Percentiles rank a stretch among this genome's conserved stretches.
Conservation (phyloP, 371 early-diverging fungal species). For the Capillidium heterosporum region DNA sequence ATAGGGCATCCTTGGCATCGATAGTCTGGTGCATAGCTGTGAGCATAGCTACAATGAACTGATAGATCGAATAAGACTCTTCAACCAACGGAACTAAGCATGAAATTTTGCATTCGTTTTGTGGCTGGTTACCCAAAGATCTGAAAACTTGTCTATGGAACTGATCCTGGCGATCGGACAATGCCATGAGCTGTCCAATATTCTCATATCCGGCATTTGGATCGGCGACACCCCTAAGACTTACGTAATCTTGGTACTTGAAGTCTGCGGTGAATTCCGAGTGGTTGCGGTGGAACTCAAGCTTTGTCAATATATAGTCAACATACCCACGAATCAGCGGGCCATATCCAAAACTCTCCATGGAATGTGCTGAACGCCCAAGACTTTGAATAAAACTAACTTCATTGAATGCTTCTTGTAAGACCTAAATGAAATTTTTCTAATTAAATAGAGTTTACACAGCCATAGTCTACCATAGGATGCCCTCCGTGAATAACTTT, state of each 20-base stretch:
- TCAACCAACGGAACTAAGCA: slow-evolving; percentile 92
- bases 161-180: slow-evolving; percentile 77
- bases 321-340: slow-evolving; percentile 79
- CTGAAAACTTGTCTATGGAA: slow-evolving; percentile 78
- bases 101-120: slow-evolving; percentile 88
- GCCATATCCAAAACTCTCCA: slow-evolving; percentile 54
- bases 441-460: background rate
- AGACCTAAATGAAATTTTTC: slow-evolving; percentile 19
- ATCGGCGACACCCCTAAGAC: slow-evolving; percentile 81
- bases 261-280: slow-evolving; percentile 89
- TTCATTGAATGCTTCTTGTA: slow-evolving; percentile 57
- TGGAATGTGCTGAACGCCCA: slow-evolving; percentile 41
- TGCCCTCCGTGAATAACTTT: slow-evolving; percentile 91
- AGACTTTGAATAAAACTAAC: slow-evolving; percentile 17
- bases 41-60: slow-evolving; percentile 86
- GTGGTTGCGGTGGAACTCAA: slow-evolving; percentile 78
- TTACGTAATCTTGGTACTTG: slow-evolving; percentile 92
- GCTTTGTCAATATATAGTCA: slow-evolving; percentile 70
- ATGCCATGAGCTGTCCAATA: slow-evolving; percentile 75
- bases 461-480: slow-evolving; percentile 28
- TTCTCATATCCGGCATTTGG: slow-evolving; percentile 96
- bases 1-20: slow-evolving; percentile 68
- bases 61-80: slow-evolving; percentile 89
- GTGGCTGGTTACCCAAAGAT: slow-evolving; percentile 63
- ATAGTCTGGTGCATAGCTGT: slow-evolving; percentile 84